Conservation (phyloP, 1,284 basidiomycete genomes). For the Inonotus hispidus region DNA sequence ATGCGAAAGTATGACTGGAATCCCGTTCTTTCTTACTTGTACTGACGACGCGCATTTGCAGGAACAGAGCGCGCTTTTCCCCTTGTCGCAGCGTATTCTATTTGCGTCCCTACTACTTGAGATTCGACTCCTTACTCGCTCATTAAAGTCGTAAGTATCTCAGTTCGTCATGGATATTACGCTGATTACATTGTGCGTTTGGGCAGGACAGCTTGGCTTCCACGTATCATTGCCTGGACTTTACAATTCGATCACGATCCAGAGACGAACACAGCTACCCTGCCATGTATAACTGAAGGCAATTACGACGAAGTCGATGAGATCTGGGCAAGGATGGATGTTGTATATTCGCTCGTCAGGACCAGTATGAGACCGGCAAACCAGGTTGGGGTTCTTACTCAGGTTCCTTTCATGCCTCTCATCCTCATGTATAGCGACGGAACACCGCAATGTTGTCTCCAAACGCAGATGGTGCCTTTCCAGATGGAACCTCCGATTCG, state of each 20-base stretch:
- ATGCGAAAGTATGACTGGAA: constrained; percentile 48
- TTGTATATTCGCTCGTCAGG: constrained; percentile 45
- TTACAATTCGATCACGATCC: constrained; percentile 29
- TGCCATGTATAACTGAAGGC: constrained; percentile 28
- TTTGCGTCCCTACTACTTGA: constrained; percentile 56
- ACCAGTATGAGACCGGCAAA: constrained; percentile 37
- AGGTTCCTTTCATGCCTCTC: background rate
- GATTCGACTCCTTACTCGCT: constrained; percentile 53
- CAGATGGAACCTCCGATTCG: constrained; percentile 20
- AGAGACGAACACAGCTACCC: constrained; percentile 17
- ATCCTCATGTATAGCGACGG: constrained; percentile 27
- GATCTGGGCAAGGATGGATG: constrained; percentile 40
- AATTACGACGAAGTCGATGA: constrained; percentile 39
- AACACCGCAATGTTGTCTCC: constrained; percentile 39
- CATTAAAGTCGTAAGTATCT: constrained; percentile 52
- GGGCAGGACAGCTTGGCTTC: constrained; percentile 52
- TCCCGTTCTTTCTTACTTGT: background rate
- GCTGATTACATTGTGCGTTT: constrained; percentile 5
- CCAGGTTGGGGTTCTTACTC: constrained; percentile 33
- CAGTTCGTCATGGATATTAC: background rate
- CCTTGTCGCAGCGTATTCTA: constrained; percentile 51
- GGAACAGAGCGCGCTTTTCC: constrained; percentile 47
- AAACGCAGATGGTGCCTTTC: constrained; percentile 22
- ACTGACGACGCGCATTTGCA: constrained; percentile 25
- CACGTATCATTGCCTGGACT: constrained; percentile 49